Percentiles rank a stretch among this genome's conserved stretches.
These are phyloP conservation scores for Blastobotrys proliferans DNA, from an alignment of 1,139 yeast genomes.

Conservation along the genomic window DNA sequence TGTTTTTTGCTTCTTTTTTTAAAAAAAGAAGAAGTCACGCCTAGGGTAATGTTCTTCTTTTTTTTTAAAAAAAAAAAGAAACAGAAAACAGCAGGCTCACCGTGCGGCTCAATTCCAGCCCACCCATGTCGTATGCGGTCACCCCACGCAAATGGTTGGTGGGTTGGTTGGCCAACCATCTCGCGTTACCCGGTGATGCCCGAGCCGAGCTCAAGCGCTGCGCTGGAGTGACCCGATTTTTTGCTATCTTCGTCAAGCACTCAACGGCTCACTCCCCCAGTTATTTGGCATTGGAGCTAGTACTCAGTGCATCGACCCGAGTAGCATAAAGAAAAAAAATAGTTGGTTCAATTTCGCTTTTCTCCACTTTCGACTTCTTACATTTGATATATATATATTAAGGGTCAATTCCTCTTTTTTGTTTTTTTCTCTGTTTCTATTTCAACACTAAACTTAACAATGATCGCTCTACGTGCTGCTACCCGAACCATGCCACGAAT, in stretches of 20 bases:
- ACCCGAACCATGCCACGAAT: constrained; percentile 15
- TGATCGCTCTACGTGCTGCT: constrained; percentile 19
- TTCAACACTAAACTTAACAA: constrained; percentile 4
- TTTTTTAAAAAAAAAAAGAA: too few relatives aligned
- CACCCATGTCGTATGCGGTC: not conserved
- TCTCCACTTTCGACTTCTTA: not conserved
- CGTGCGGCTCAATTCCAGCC: too few relatives aligned
- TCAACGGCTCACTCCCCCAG: too few relatives aligned
- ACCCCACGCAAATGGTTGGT: not conserved
- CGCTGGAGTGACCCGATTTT: too few relatives aligned
- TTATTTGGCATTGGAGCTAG: too few relatives aligned
- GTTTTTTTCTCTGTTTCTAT: constrained; percentile 2
- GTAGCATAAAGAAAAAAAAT: constrained; percentile 3
- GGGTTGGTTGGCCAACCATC: too few relatives aligned
- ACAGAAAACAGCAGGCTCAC: too few relatives aligned
- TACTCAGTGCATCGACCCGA: constrained; percentile 17
- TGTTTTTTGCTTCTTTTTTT: too few relatives aligned
- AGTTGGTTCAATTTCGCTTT: not conserved
- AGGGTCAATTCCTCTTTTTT: not conserved
- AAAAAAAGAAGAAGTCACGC: too few relatives aligned
- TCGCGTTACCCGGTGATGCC: constrained; percentile 5
- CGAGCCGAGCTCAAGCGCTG: not conserved
- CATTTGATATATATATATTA: not conserved
- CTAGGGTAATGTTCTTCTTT: too few relatives aligned
- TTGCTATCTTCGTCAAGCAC: too few relatives aligned